A percentile compares a stretch with the other conserved stretches of the same genome.
Conservation (phyloP, 2,329 filamentous ascomycete species). For the Phaeoacremonium minimum region DNA sequence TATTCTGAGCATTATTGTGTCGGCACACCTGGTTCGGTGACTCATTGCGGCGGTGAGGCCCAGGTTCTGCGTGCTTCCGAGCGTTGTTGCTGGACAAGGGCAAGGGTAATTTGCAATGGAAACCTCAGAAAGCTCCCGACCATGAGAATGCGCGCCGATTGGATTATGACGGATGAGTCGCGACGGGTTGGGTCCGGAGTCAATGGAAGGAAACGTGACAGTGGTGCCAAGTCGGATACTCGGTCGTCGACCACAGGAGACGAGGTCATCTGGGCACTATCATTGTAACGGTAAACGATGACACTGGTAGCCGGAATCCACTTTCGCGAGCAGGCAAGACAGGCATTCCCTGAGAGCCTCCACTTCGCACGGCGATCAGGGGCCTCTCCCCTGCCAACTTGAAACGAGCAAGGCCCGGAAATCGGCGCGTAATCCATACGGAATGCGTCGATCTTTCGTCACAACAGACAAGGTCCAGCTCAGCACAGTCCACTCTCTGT, state of each 20-base stretch:
- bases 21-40: neutral
- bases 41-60: neutral
- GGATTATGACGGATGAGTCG: neutral
- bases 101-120: neutral
- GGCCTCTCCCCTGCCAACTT: neutral
- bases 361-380: neutral
- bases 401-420: neutral
- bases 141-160: neutral
- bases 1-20: neutral
- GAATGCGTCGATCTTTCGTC: neutral
- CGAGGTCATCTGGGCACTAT: neutral
- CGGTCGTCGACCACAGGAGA: neutral
- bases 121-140: neutral
- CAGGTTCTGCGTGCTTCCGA: too few relatives aligned
- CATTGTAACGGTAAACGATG: neutral
- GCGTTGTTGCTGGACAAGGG: too few relatives aligned
- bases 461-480: too few relatives aligned
- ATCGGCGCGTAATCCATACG: neutral
- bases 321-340: neutral
- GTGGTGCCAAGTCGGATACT: neutral
- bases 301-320: neutral
- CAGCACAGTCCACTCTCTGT: too few relatives aligned
- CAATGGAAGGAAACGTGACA: neutral
- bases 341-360: neutral
- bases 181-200: neutral